Evolutionary conservation across 345 rosid species (phyloP), one percentile per base, ranked within the genome.

Genomic region (thale cress (Arabidopsis thaliana)): DNA sequence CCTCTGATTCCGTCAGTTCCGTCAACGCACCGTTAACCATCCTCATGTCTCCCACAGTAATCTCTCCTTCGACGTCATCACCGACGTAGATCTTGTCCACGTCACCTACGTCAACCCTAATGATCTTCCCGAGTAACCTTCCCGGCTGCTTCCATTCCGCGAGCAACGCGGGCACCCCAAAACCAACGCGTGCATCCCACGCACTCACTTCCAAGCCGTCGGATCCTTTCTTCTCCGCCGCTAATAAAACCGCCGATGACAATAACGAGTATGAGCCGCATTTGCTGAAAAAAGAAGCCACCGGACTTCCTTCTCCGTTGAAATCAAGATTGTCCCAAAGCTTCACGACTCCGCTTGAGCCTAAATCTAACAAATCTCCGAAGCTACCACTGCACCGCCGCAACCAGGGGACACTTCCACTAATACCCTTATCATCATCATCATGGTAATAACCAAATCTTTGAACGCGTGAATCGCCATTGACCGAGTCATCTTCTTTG

Each of bases 131-230:
- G 4, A 66, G 64, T 8, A 59, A 30, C 40, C 57, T 0, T 12
- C 65, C 79, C 40, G 46, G 76, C 9, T 86, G 87, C 52, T 74
- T 75, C 91, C 95, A 88, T 32, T 90, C 98, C 6, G 89, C 88
- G 14, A 86, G 71, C 13, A 89, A 77, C 16, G 81, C 72, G 52
- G 97, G 92, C 16, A 77, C 30, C 61, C 67, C 44, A 12, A 73
- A 67, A 0, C 81, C 82, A 0, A 67, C 75, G 7, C 98, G 95
- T 46, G 73, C 51, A 82, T 93, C 98, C 94, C 96, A 88, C 40
- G 86, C 82, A 32, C 78, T 53, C 22, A 93, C 48, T 20, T 72
- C 42, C 12, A 84, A 74, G 11, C 37, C 53, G 13, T 83, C 81
- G 2, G 69, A 41, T 2, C 65, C 64, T 23, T 50, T 84, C 50